Evolutionary conservation across 129 eudicot species (phyloP), one percentile per base, ranked within the genome.

Genomic region (Daucus carota): DNA sequence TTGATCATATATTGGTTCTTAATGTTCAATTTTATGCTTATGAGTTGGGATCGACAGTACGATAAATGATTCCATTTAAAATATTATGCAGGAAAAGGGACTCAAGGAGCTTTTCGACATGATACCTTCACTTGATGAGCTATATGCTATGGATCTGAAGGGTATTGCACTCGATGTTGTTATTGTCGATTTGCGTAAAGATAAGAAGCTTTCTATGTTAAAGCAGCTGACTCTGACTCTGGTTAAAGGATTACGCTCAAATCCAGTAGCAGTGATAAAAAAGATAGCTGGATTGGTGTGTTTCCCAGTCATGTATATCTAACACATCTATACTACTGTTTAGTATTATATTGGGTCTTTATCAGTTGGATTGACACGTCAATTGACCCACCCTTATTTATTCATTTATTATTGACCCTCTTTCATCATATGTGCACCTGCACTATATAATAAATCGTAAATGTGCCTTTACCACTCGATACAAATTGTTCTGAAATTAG

Each of bases 281-380:
- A 90, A 88, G 82, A 77, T 90, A 72, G 93, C 91, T n/a, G 91
- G 91, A 77, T 78, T 90, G 93, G 96, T 90, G 81, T 9, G 87
- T 81, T 14, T 73, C 42, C 26, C 33, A 73, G 45, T 48, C 62
- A 42, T 50, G 43, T 36, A 8, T 59, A 69, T 65, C 46, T 72
- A 42, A 67, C 11, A 18, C 72, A 3, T 78, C 10, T 50, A 5
- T 20, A 40, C 47, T 24, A 22, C 38, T 3, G 22, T 13, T 74
- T 74, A 41, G n/a, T 2, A 0, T 11, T 24, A 13, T 38, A 7
- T 40, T 3, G 12, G 31, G 52, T 75, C 62, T 20, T 18, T 20
- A 15, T 40, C n/a, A 74, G 8, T 74, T 50, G 31, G 28, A 72
- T 45, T 3, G 29, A 22, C 29, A 52, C 1, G 62, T 22, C 28